Percentiles rank a stretch among this genome's conserved stretches.
phyloP scores from a whole-genome alignment of 257 asterid species.

The Prunella vulgaris region DNA sequence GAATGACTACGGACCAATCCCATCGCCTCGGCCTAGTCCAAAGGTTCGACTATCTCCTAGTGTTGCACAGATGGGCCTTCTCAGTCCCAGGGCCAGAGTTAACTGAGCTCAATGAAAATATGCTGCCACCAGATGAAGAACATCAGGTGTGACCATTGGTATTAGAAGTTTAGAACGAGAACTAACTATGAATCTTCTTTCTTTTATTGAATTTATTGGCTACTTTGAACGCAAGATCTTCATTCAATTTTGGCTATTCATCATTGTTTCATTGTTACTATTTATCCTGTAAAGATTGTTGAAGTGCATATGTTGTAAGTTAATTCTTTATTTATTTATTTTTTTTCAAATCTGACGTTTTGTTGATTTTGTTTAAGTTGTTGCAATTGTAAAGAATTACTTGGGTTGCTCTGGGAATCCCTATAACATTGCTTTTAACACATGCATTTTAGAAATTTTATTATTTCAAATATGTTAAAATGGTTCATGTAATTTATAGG shows the following conservation, averaged over 20 bases:
- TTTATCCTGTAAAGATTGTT: neutral
- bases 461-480: no score
- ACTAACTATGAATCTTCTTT: constrained; percentile 8
- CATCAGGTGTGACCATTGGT: neutral
- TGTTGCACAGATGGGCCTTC: constrained; percentile 68
- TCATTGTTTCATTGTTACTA: neutral
- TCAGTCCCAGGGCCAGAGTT: constrained; percentile 57
- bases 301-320: neutral
- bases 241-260: neutral
- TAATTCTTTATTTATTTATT: neutral
- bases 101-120: constrained; percentile 17
- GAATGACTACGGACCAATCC: constrained; percentile 62
- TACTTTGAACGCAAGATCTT: neutral
- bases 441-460: no score
- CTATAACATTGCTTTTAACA: neutral
- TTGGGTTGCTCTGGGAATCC: neutral
- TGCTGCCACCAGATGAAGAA: neutral
- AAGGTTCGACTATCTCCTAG: constrained; percentile 68
- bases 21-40: constrained; percentile 93
- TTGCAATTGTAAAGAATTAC: neutral
- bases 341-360: neutral
- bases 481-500: no score
- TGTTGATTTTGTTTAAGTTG: neutral
- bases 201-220: constrained; percentile 1
- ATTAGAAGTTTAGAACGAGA: neutral